Evolutionary conservation across 768 basidiomycete species (phyloP).

Genomic region (Mycena chlorophos): DNA sequence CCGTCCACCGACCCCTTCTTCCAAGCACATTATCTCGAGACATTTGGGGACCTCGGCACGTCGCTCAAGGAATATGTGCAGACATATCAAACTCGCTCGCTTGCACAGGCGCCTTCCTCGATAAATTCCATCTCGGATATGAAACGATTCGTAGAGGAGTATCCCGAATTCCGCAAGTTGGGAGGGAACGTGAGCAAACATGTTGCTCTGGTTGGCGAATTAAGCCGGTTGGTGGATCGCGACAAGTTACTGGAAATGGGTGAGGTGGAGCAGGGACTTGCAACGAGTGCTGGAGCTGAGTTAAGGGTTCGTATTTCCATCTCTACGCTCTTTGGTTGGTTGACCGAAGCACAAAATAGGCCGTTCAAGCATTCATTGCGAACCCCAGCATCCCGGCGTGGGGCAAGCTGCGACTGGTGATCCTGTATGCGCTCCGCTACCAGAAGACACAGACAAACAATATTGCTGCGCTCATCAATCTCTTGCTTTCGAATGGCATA

Average conservation of each 20-base stretch:
- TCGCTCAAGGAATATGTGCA: conserved; percentile 91
- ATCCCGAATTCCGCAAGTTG: conserved; percentile 94
- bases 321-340: background rate
- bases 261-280: conserved; percentile 95
- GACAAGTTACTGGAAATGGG: conserved; percentile 87
- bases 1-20: conserved; percentile 93
- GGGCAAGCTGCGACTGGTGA: conserved; percentile 88
- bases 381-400: conserved; percentile 66
- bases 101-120: conserved; percentile 69
- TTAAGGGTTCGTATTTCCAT: conserved; percentile 57
- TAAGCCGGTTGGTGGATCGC: conserved; percentile 84
- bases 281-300: conserved; percentile 89
- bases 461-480: conserved; percentile 75
- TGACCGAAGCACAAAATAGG: conserved; percentile 44
- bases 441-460: conserved; percentile 86
- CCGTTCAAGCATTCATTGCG: conserved; percentile 76
- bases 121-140: conserved; percentile 96
- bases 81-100: conserved; percentile 84
- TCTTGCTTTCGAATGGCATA: conserved; percentile 75
- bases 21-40: conserved; percentile 83
- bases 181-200: conserved; percentile 99
- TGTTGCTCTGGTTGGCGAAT: conserved; percentile 93
- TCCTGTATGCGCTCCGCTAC: conserved; percentile 90
- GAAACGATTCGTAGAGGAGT: conserved; percentile 97
- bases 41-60: conserved; percentile 95